phyloP scores from a whole-genome alignment of 1,284 basidiomycete genomes.

The Apiotrichum sp. region DNA sequence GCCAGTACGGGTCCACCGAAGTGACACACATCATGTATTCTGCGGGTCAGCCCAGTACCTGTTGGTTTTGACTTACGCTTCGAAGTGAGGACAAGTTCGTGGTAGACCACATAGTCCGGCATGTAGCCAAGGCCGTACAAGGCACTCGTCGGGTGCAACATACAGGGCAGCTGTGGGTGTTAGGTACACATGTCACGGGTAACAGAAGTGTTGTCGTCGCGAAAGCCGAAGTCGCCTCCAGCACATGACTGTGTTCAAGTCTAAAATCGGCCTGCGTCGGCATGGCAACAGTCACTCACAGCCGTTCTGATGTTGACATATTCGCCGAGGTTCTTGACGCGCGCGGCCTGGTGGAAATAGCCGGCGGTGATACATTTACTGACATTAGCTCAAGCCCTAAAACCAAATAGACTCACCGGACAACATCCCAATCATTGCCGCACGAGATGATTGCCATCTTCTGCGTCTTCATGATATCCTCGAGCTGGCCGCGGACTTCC shows the following conservation, averaged over 20 bases:
- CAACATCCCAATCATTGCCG: slow-evolving; percentile 90
- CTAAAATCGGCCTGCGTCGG: no score
- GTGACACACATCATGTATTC: slow-evolving; percentile 94
- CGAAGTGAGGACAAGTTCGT: slow-evolving; percentile 88
- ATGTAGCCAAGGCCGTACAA: slow-evolving; percentile 95
- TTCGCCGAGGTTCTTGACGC: slow-evolving; percentile 97
- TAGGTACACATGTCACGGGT: slow-evolving; percentile 5
- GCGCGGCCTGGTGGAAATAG: slow-evolving; percentile 98
- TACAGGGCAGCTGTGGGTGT: slow-evolving; percentile 40
- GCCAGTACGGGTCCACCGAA: slow-evolving; percentile 89
- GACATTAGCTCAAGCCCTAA: slow-evolving; percentile 11
- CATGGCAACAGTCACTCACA: slow-evolving; percentile 32
- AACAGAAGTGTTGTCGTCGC: no score
- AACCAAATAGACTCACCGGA: slow-evolving; percentile 55
- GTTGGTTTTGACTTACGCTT: slow-evolving; percentile 53
- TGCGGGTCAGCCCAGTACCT: slow-evolving; percentile 4
- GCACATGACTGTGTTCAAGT: no score
- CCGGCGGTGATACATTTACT: slow-evolving; percentile 97
- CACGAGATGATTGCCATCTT: slow-evolving; percentile 86
- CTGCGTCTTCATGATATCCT: slow-evolving; percentile 98
- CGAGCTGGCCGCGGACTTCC: slow-evolving; percentile 92
- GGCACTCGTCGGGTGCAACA: slow-evolving; percentile 89
- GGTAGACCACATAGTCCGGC: slow-evolving; percentile 93
- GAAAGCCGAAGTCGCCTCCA: no score
- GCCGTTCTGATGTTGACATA: slow-evolving; percentile 98